Percentiles rank a stretch among this genome's conserved stretches.
phyloP scores from a whole-genome alignment of 225 moss, liverwort and hornwort genomes.

The Marchantia polymorpha region DNA sequence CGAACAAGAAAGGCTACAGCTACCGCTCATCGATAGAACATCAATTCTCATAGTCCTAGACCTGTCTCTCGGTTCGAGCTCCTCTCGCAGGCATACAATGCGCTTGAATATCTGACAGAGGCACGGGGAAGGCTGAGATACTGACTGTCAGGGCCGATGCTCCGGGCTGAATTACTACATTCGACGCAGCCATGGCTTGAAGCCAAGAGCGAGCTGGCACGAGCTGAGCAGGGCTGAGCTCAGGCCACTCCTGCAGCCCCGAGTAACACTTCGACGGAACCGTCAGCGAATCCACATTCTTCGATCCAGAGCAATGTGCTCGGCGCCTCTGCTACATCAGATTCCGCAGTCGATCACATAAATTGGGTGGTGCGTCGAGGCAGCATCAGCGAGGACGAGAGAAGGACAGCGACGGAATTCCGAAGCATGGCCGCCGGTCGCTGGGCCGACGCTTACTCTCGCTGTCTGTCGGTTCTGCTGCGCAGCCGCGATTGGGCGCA shows the following conservation, averaged over 20 bases:
- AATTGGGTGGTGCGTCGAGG: not conserved
- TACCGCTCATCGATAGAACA: not conserved
- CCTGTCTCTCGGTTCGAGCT: not conserved
- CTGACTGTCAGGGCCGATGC: not conserved
- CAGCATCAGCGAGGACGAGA: not conserved
- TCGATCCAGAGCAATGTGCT: not conserved
- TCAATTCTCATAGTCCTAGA: not conserved
- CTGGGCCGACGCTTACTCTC: not conserved
- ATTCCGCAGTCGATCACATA: not conserved
- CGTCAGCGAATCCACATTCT: not conserved
- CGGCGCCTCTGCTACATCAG: not conserved
- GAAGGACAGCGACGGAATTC: not conserved
- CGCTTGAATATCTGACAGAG: not conserved
- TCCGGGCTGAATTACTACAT: not conserved
- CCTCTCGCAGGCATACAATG: not conserved
- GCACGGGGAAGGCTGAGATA: not conserved
- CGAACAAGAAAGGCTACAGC: not conserved
- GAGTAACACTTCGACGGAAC: not conserved
- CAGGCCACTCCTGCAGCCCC: not conserved
- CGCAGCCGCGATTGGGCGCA: not conserved
- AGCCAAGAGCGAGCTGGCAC: too few species aligned
- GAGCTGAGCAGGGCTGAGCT: too few species aligned
- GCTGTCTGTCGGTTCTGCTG: not conserved
- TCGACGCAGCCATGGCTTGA: not conserved
- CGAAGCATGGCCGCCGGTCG: not conserved